phyloP scores from a whole-genome alignment of 2,329 filamentous ascomycete species.

The Colletotrichum neosansevieriae region DNA sequence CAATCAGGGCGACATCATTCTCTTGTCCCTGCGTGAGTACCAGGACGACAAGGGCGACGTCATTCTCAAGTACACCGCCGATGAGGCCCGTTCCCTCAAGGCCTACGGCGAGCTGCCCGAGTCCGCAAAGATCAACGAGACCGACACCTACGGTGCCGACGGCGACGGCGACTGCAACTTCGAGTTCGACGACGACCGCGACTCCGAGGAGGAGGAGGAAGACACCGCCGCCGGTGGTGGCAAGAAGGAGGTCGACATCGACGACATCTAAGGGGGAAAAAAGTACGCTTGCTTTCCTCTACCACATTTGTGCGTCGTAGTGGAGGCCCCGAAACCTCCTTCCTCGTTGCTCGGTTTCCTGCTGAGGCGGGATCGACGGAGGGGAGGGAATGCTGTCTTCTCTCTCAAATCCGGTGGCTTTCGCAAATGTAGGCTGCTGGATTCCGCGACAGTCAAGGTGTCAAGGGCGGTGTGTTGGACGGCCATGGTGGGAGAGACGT shows the following conservation, averaged over 20 bases:
- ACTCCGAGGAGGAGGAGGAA: slow-evolving; percentile 66
- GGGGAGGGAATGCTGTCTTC: slow-evolving; percentile 69
- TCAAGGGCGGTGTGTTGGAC: slow-evolving; percentile 49
- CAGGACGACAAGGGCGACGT: slow-evolving; percentile 97
- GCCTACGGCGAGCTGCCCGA: slow-evolving; percentile 98
- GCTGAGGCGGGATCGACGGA: slow-evolving; percentile 12
- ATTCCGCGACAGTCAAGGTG: slow-evolving; percentile 60
- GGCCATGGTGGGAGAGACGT: slow-evolving; percentile 73
- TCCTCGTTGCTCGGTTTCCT: slow-evolving; percentile 6
- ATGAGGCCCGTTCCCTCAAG: slow-evolving; percentile 95
- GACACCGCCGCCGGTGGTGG: slow-evolving; percentile 68
- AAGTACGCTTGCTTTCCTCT: not conserved
- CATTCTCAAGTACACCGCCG: slow-evolving; percentile 94
- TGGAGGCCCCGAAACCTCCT: slow-evolving; percentile 37
- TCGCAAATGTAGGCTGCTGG: slow-evolving; percentile 38
- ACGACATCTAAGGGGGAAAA: slow-evolving; percentile 80
- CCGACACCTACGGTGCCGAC: slow-evolving; percentile 91
- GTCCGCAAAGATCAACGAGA: slow-evolving; percentile 99
- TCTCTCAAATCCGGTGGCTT: slow-evolving; percentile 63
- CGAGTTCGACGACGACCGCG: slow-evolving; percentile 96
- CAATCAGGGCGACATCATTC: slow-evolving; percentile 96
- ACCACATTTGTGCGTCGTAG: not conserved
- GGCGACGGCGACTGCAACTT: slow-evolving; percentile 97
- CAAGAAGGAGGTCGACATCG: slow-evolving; percentile 88
- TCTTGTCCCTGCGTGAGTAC: slow-evolving; percentile 89